Evolutionary conservation across 73 alveolate genomes (phyloP).

Genomic region (Tetrahymena malaccensis): DNA sequence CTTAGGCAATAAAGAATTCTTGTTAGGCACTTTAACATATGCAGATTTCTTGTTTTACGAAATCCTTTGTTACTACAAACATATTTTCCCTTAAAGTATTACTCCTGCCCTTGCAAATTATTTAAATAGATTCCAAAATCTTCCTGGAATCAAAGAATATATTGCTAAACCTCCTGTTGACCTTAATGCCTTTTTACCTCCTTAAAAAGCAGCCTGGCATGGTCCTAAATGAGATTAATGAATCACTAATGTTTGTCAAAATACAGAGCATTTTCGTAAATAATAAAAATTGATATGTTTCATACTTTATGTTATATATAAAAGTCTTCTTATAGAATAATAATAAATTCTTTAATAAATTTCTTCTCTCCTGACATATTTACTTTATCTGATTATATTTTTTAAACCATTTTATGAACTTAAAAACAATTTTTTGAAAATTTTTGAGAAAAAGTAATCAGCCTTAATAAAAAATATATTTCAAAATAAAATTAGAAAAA

Average conservation of each 20-base stretch:
- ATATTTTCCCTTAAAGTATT: not conserved
- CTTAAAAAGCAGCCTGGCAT: not conserved
- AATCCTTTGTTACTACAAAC: not conserved
- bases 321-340: no score
- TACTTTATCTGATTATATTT: no score
- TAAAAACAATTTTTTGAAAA: no score
- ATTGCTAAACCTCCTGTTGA: not conserved
- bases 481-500: not conserved
- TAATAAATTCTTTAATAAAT: no score
- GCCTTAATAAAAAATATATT: no score
- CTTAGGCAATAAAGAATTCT: not conserved
- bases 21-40: not conserved
- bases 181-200: not conserved
- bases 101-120: not conserved
- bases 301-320: no score
- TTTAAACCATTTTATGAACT: no score
- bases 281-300: no score
- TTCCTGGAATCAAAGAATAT: not conserved
- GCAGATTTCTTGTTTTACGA: not conserved
- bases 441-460: no score
- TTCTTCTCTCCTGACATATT: no score
- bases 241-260: not conserved
- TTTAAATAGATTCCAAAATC: not conserved
- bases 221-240: not conserved
- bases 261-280: no score